Conservation (phyloP, 257 asterid species). For the Osmanthus fragrans region DNA sequence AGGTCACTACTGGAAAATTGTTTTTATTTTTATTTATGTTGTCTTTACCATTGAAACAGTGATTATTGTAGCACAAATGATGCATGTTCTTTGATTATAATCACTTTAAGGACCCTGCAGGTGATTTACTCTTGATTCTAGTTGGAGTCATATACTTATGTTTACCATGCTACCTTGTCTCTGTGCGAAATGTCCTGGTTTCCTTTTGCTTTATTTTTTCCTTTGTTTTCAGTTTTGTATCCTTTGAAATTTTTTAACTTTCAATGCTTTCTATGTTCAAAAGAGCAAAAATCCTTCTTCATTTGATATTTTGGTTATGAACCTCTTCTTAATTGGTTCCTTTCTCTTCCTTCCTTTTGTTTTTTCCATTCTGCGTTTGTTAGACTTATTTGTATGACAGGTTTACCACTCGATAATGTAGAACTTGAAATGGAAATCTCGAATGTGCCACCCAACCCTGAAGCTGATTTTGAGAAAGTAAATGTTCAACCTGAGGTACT, state of each 20-base stretch:
- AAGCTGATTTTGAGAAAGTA: constrained; percentile 31
- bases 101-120: neutral
- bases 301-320: neutral
- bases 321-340: constrained; percentile 14
- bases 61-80: constrained; percentile 10
- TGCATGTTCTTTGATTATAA: neutral
- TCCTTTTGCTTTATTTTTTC: neutral
- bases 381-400: constrained; percentile 36
- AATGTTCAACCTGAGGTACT: constrained; percentile 54
- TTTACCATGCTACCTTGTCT: neutral
- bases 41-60: constrained; percentile 1
- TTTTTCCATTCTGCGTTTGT: constrained; percentile 9
- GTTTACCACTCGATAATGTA: constrained; percentile 28
- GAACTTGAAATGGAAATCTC: constrained; percentile 36
- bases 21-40: neutral
- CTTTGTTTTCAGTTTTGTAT: neutral
- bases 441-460: constrained; percentile 29
- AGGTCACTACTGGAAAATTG: constrained; percentile 35
- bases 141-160: neutral
- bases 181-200: neutral
- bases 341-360: neutral
- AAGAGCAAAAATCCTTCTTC: neutral
- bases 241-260: neutral
- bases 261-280: constrained; percentile 9
- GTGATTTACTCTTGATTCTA: neutral